Base-by-base conservation (phyloP, 352 stramenopile genomes). In the Halophytophthora batemanensis region DNA sequence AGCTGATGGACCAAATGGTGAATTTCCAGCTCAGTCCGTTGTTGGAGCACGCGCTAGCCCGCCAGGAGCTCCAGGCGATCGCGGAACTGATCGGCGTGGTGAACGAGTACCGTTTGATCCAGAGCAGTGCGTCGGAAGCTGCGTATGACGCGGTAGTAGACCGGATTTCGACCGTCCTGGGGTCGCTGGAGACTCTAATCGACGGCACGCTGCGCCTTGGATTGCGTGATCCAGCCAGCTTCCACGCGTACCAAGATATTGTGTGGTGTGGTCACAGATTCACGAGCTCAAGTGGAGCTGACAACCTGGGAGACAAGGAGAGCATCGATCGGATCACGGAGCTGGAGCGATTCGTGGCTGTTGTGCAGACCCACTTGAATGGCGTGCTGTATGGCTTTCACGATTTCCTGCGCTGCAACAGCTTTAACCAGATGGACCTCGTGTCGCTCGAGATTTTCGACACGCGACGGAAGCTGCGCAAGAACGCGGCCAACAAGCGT, bases 211-310 rank as follows among this genome's bases (percentile, higher is more conserved):
- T 91, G 31, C 60, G 64, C 10, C 53, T 90, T 8, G 73, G 77
- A 2, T 54, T 87, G 39, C 80, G 82, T 3, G 74, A 77, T 39
- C 80, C 82, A 17, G 61, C 74, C 15, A 86, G 61, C 13, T 91
- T 82, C 55, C 71, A 85, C 40, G 76, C 77, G 6, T 93, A 91
- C 54, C 81, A 95, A 52, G 82, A 95, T 35, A 81, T 95, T 41
- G 69, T 88, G n/a, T 95, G 85, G 85, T 85, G 80, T 35, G 84
- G 79, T 1, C 82, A 93, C 54, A 74, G 69, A 40, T 84, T 86
- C 45, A 18, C 53, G n/a, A n/a, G n/a, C 46, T 61, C 47, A 41
- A 17, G 47, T 6, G 52, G 55, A 11, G 33, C 17, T 37, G 39
- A 21, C 0, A 49, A 28, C 13, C 38, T 61, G 25, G 13, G 31